Base-by-base conservation (phyloP, 1,284 basidiomycete genomes). In the Apiotrichum porosum region DNA sequence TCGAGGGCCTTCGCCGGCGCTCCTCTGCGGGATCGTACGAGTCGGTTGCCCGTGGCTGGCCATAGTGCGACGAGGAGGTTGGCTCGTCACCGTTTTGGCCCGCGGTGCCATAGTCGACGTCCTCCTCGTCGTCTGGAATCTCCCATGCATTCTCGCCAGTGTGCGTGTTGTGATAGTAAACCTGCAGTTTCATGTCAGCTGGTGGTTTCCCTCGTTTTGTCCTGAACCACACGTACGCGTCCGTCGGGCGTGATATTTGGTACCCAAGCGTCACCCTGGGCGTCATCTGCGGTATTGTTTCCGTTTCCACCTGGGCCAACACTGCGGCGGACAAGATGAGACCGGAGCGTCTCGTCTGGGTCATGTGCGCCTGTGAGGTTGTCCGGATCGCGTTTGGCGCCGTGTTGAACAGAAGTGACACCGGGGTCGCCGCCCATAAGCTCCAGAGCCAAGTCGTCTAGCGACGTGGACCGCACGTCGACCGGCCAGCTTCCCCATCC, bases 151-250 rank as follows among this genome's bases (percentile, higher is more conserved):
- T 83, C 65, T 92, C 84, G 31, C 90, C 90, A 2, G 92, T 97
- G 58, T 86, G 80, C 0, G 86, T 87, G 65, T 97, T 97, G 59
- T 89, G 81, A 73, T 95, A 97, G 77, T 85, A 91, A 67, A 97
- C 88, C 86, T 97, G 66, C 3, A 50, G 18, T 31, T 24, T 30
- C 4, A 13, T n/a, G 49, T 45, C 36, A 47, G 47, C 37, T 3
- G 5, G 15, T 13, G 37, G 9, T 28, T 26, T 26, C 17, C 32
- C 33, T 26, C 37, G 6, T 28, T 28, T 28, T 28, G 26, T 28
- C 12, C 8, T 12, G 26, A 28, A 12, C 12, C 26, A 22, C 8
- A 67, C 73, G 54, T 48, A 75, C 74, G 60, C 73, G 64, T 13
- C 75, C 75, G 36, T 73, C 67, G 3, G 69, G 58, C 0, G 71